Percentiles rank a stretch among this genome's conserved stretches.
These are phyloP conservation scores for Alliaria petiolata DNA, from an alignment of 345 rosid genomes.

Conservation along the genomic window DNA sequence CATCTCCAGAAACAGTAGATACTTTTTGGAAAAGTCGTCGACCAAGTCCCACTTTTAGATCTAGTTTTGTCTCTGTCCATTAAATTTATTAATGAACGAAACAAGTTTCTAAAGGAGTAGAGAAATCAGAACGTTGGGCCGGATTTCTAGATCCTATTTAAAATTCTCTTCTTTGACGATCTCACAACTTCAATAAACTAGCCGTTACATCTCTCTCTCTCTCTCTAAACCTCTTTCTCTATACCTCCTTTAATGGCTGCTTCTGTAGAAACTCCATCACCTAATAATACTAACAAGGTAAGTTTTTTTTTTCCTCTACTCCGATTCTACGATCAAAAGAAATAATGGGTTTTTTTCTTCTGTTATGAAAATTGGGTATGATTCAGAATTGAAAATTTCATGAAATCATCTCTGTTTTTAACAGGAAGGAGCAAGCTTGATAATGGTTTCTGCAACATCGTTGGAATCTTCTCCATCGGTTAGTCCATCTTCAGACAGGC, in stretches of 20 bases:
- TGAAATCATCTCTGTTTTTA: neutral
- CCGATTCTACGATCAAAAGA: neutral
- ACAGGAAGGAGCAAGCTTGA: conserved; percentile 23
- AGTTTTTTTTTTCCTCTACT: neutral
- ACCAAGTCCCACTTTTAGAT: conserved; percentile 10
- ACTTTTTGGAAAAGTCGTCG: conserved; percentile 16
- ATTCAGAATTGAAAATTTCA: neutral
- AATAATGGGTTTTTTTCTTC: neutral
- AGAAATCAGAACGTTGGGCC: conserved; percentile 47
- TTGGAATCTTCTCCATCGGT: conserved; percentile 14
- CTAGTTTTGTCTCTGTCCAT: conserved; percentile 16
- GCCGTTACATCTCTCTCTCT: conserved; percentile 52
- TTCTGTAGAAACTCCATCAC: conserved; percentile 49
- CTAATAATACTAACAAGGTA: conserved; percentile 36
- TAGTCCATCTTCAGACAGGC: conserved; percentile 39
- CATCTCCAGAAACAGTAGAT: neutral
- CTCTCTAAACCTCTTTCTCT: neutral
- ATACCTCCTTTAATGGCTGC: conserved; percentile 43
- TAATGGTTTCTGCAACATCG: conserved; percentile 13
- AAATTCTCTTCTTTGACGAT: conserved; percentile 17
- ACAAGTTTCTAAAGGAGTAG: neutral
- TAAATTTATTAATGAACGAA: neutral
- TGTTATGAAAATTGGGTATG: neutral
- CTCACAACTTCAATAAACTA: conserved; percentile 35
- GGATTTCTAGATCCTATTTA: conserved; percentile 34